Percentiles rank a stretch among this genome's conserved stretches.
phyloP scores from a whole-genome alignment of 768 basidiomycete genomes.

The Phanerochaete carnosa region DNA sequence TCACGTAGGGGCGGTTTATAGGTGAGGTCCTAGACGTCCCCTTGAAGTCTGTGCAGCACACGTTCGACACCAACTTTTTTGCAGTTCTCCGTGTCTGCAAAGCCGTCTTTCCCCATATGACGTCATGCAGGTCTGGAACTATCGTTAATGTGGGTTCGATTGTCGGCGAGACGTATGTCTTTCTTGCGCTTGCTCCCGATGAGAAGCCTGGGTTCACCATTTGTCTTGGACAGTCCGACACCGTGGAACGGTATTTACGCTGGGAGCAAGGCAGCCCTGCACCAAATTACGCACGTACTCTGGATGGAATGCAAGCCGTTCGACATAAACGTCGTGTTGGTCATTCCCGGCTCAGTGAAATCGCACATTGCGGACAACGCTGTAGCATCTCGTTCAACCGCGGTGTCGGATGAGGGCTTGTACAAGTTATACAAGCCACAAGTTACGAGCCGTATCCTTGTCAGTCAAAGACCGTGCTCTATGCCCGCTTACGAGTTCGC shows the following conservation, averaged over 20 bases:
- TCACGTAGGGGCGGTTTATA: conserved; percentile 13
- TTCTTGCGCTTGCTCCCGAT: not conserved
- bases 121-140: conserved; percentile 52
- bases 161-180: conserved; percentile 53
- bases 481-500: conserved; percentile 21
- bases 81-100: conserved; percentile 57
- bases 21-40: conserved; percentile 51
- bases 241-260: conserved; percentile 68
- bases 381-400: too few species aligned
- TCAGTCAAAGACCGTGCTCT: conserved; percentile 41
- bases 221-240: conserved; percentile 41
- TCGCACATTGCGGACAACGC: conserved; percentile 52
- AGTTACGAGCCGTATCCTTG: conserved; percentile 51
- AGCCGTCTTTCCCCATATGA: conserved; percentile 71
- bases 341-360: conserved; percentile 61
- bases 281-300: conserved; percentile 62
- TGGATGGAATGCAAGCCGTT: conserved; percentile 75
- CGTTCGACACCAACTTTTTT: too few species aligned
- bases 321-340: conserved; percentile 65
- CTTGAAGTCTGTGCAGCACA: conserved; percentile 51
- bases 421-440: conserved; percentile 54
- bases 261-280: conserved; percentile 56
- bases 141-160: conserved; percentile 78
- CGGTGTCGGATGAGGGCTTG: conserved; percentile 48
- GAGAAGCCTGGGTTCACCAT: not conserved